Conservation (phyloP, 768 basidiomycete genomes). For the Naematelia encephala region DNA sequence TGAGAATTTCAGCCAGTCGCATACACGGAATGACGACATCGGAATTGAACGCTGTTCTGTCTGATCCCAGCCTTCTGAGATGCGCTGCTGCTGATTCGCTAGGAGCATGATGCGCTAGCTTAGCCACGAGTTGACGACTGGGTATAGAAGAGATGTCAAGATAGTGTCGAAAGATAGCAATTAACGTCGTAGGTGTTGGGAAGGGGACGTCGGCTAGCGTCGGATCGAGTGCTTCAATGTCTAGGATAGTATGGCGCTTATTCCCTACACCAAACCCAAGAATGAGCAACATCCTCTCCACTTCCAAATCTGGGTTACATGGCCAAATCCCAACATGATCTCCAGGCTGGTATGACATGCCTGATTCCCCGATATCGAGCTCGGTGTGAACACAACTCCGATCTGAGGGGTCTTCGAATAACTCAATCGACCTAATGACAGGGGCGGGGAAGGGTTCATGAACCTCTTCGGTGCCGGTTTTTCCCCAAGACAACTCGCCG, state of each 20-base stretch:
- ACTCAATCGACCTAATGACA: slow-evolving; percentile 69
- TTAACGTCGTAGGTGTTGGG: slow-evolving; percentile 93
- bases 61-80: slow-evolving; percentile 70
- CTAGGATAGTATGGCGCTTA: slow-evolving; percentile 77
- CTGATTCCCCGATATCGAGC: slow-evolving; percentile 89
- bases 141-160: slow-evolving; percentile 74
- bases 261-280: slow-evolving; percentile 67
- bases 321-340: slow-evolving; percentile 99
- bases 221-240: slow-evolving; percentile 94
- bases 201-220: slow-evolving; percentile 99
- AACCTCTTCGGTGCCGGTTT: slow-evolving; percentile 89
- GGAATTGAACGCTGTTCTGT: slow-evolving; percentile 82
- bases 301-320: slow-evolving; percentile 84
- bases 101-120: slow-evolving; percentile 83
- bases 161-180: slow-evolving; percentile 89
- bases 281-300: slow-evolving; percentile 77
- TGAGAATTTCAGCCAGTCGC: slow-evolving; percentile 88
- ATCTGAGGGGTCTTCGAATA: slow-evolving; percentile 67
- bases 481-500: slow-evolving; percentile 92
- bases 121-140: slow-evolving; percentile 87
- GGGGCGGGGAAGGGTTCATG: slow-evolving; percentile 95
- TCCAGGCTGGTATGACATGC: slow-evolving; percentile 95
- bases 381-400: slow-evolving; percentile 94
- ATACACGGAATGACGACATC: slow-evolving; percentile 73
- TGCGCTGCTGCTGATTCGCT: slow-evolving; percentile 68